Evolutionary conservation across 2,329 filamentous ascomycete species (phyloP).

Genomic region (Lecanoromycetidae sp.): DNA sequence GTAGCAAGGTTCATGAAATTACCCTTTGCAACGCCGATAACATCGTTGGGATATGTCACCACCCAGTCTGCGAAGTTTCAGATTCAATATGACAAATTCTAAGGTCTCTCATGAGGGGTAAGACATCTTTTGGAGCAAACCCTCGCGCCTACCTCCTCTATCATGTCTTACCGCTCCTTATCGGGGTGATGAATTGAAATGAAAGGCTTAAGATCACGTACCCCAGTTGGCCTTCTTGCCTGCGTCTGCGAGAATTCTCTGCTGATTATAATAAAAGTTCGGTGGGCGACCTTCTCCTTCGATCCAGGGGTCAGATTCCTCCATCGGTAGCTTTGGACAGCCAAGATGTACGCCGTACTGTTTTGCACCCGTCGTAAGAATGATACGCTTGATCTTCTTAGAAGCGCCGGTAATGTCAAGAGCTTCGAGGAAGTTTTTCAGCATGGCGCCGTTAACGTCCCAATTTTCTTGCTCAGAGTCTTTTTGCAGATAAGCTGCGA

Average conservation of each 20-base stretch:
- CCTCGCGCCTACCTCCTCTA: too few species aligned
- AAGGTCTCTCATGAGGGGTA: too few species aligned
- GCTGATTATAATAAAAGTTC: constrained; percentile 43
- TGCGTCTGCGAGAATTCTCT: constrained; percentile 32
- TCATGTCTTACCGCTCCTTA: too few species aligned
- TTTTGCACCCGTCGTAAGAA: constrained; percentile 39
- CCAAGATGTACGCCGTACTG: constrained; percentile 45
- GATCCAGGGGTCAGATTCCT: constrained; percentile 37
- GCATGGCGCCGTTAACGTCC: constrained; percentile 33
- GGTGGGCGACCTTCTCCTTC: constrained; percentile 27
- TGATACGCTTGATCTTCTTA: constrained; percentile 35
- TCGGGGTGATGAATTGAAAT: too few species aligned
- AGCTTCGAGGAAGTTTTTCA: constrained; percentile 37
- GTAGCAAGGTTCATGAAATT: constrained; percentile 34
- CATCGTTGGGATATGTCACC: constrained; percentile 35
- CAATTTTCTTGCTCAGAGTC: constrained; percentile 27
- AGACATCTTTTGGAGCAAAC: too few species aligned
- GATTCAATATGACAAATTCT: too few species aligned
- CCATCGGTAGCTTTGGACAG: constrained; percentile 35
- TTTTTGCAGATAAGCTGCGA: constrained; percentile 32
- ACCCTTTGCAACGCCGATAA: constrained; percentile 32
- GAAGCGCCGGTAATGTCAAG: constrained; percentile 33
- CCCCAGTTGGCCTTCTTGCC: constrained; percentile 24
- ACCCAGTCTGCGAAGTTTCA: too few species aligned
- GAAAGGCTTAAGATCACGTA: too few species aligned